Evolutionary conservation across 805 yeast species (phyloP).

Genomic region (Lipomyces spencermartinsiae): DNA sequence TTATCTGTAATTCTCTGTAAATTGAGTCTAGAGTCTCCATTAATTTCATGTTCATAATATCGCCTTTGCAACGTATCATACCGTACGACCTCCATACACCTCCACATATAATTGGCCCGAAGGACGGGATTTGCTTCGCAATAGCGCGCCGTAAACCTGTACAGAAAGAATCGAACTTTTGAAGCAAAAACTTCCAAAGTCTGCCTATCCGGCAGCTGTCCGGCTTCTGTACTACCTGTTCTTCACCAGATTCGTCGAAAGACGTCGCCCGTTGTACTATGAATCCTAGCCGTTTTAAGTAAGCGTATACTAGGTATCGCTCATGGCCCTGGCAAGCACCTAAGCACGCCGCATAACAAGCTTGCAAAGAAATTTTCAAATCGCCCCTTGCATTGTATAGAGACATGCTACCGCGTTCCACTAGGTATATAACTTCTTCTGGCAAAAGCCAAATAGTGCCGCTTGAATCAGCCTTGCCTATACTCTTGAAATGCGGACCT

Average conservation of each 20-base stretch:
- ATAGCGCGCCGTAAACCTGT: not conserved
- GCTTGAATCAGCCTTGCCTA: constrained; percentile 64
- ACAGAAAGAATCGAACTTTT: constrained; percentile 8
- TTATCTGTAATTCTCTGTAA: constrained; percentile 38
- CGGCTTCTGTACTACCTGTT: constrained; percentile 4
- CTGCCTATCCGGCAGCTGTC: not conserved
- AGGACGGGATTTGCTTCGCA: constrained; percentile 22
- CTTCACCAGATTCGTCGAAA: constrained; percentile 12
- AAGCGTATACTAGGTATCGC: constrained; percentile 69
- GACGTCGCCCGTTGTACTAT: constrained; percentile 54
- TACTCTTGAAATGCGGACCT: constrained; percentile 75
- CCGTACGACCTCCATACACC: constrained; percentile 35
- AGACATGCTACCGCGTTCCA: constrained; percentile 76
- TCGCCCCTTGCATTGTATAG: constrained; percentile 48
- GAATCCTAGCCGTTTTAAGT: constrained; percentile 80
- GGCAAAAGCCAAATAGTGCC: constrained; percentile 61
- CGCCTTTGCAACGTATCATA: constrained; percentile 7
- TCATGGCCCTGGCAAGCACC: constrained; percentile 54
- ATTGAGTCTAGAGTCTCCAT: constrained; percentile 23
- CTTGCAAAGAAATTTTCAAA: constrained; percentile 63
- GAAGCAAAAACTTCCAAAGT: constrained; percentile 9
- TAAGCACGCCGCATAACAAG: constrained; percentile 63
- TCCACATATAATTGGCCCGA: constrained; percentile 30
- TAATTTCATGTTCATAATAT: not conserved
- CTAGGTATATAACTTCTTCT: constrained; percentile 76